Conservation (phyloP, 1,139 yeast genomes). For the Candida tetrigidarum region DNA sequence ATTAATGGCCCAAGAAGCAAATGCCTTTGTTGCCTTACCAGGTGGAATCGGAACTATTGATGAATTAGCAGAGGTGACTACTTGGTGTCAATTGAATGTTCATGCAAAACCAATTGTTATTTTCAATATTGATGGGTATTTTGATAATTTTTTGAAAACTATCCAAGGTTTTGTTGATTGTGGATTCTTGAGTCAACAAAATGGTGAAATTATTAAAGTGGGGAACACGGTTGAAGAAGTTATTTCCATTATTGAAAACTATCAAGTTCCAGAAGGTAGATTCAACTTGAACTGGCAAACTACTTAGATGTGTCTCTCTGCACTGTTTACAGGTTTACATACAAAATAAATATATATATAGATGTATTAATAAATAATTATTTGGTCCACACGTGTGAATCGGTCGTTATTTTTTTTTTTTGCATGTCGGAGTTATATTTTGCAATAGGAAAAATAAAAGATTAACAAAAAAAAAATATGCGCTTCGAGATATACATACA, state of each 20-base stretch:
- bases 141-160: slow-evolving; percentile 68
- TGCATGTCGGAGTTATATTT: not conserved
- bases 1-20: slow-evolving; percentile 86
- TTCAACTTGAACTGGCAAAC: slow-evolving; percentile 73
- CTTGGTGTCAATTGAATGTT: slow-evolving; percentile 87
- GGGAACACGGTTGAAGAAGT: slow-evolving; percentile 73
- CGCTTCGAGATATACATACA: not conserved
- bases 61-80: slow-evolving; percentile 87
- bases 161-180: slow-evolving; percentile 56
- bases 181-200: slow-evolving; percentile 72
- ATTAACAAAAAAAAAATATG: no score
- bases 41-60: slow-evolving; percentile 94
- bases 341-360: not conserved
- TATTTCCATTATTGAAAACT: slow-evolving; percentile 60
- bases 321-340: not conserved
- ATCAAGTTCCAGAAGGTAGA: slow-evolving; percentile 73
- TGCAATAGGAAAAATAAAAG: not conserved
- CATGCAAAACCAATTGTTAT: slow-evolving; percentile 81
- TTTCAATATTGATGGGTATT: slow-evolving; percentile 80
- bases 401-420: no score
- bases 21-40: slow-evolving; percentile 87
- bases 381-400: slow-evolving; percentile 1
- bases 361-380: no score
- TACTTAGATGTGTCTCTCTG: slow-evolving; percentile 28
- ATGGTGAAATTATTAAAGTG: slow-evolving; percentile 70